phyloP scores from a whole-genome alignment of 495 filamentous ascomycete genomes.

The Letharia lupina region DNA sequence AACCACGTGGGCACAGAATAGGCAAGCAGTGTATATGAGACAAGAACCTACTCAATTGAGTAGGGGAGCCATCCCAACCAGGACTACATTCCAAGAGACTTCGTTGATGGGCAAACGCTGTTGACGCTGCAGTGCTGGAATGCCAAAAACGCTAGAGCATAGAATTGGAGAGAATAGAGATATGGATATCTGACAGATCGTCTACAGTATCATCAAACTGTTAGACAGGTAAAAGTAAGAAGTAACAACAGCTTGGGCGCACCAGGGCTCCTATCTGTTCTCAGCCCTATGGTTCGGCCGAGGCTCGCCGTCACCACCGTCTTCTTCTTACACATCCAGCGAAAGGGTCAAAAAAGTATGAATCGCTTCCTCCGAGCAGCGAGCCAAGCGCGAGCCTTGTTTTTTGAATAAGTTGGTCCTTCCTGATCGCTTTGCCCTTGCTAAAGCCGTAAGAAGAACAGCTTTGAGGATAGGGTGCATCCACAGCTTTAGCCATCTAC shows the following conservation, averaged over 20 bases:
- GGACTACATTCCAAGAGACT: background rate
- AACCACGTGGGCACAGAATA: background rate
- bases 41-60: conserved; percentile 1
- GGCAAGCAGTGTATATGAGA: background rate
- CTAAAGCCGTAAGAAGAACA: background rate
- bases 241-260: background rate
- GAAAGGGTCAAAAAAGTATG: background rate
- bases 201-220: background rate
- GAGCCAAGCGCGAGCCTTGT: background rate
- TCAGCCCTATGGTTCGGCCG: no score
- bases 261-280: background rate
- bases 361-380: background rate
- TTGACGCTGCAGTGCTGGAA: background rate
- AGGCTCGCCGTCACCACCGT: background rate
- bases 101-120: background rate
- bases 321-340: background rate
- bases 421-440: background rate
- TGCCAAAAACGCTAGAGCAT: background rate
- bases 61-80: background rate
- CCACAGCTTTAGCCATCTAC: background rate
- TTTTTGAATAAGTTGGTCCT: background rate
- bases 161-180: background rate
- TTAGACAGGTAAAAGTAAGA: background rate
- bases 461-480: background rate
- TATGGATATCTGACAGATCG: background rate